Conservation (phyloP, 164 flowering plant genomes). For the Aristolochia contorta region DNA sequence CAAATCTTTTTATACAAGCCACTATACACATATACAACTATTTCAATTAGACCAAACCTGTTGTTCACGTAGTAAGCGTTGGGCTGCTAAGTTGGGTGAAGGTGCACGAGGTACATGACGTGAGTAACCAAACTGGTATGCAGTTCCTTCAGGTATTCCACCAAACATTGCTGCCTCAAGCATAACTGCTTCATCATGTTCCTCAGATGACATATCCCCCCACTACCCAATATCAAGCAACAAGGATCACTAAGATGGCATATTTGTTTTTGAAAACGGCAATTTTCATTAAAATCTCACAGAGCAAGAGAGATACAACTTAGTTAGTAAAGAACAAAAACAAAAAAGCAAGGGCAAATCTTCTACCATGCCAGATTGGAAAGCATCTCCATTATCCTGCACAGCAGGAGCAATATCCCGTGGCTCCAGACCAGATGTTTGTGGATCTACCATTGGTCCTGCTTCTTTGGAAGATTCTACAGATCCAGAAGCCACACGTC, state of each 20-base stretch:
- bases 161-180: constrained; percentile 99
- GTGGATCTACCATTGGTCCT: constrained; percentile 29
- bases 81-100: constrained; percentile 80
- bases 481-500: constrained; percentile 31
- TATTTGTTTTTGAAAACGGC: background rate
- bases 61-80: constrained; percentile 78
- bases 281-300: background rate
- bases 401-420: constrained; percentile 17
- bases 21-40: background rate
- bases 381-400: constrained; percentile 29
- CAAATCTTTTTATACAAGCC: background rate
- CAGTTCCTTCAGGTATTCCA: constrained; percentile 66
- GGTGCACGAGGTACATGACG: constrained; percentile 65
- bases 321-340: background rate
- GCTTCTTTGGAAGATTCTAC: constrained; percentile 27
- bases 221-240: constrained; percentile 29
- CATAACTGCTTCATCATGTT: constrained; percentile 99
- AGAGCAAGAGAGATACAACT: background rate
- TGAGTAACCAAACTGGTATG: constrained; percentile 43
- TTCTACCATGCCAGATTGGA: constrained; percentile 55
- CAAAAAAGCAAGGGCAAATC: background rate
- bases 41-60: constrained; percentile 76
- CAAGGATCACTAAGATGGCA: no score
- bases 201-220: constrained; percentile 95
- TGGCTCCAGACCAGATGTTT: constrained; percentile 43